phyloP scores from a whole-genome alignment of 768 basidiomycete genomes.

The Leccinum olivaceopallidum region DNA sequence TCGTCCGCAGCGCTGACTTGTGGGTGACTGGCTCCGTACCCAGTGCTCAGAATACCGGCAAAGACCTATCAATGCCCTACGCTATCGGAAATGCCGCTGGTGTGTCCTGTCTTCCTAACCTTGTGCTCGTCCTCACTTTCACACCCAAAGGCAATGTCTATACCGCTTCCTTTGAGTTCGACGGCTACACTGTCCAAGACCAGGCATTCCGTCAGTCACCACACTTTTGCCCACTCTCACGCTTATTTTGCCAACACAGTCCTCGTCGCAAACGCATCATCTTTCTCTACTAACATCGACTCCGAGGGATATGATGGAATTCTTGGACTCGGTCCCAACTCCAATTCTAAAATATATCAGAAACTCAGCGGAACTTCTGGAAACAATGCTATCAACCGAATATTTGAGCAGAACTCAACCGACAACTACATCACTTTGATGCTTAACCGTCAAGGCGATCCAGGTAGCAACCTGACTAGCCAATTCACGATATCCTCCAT shows the following conservation, averaged over 20 bases:
- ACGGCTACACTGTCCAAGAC: conserved; percentile 54
- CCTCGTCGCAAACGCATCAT: conserved; percentile 59
- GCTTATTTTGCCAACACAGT: conserved; percentile 40
- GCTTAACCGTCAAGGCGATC: conserved; percentile 60
- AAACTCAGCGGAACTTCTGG: conserved; percentile 51
- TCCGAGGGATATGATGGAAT: conserved; percentile 69
- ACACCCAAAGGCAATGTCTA: conserved; percentile 52
- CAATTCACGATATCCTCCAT: conserved; percentile 71
- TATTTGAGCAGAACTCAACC: conserved; percentile 61
- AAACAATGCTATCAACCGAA: conserved; percentile 60
- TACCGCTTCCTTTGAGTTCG: conserved; percentile 53
- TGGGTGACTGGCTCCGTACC: conserved; percentile 63
- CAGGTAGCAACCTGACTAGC: conserved; percentile 49
- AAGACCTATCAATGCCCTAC: conserved; percentile 56
- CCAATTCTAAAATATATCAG: conserved; percentile 62
- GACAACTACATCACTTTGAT: conserved; percentile 68
- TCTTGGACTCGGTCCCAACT: conserved; percentile 77
- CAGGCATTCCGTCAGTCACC: conserved; percentile 64
- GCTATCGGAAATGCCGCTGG: conserved; percentile 69
- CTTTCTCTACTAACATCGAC: conserved; percentile 62
- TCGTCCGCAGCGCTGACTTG: conserved; percentile 59
- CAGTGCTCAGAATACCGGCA: conserved; percentile 54
- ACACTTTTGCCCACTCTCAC: neutral
- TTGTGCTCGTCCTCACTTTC: neutral
- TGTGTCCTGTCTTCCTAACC: conserved; percentile 26